phyloP scores from a whole-genome alignment of 2,329 filamentous ascomycete genomes.

The Hortaea werneckii region DNA sequence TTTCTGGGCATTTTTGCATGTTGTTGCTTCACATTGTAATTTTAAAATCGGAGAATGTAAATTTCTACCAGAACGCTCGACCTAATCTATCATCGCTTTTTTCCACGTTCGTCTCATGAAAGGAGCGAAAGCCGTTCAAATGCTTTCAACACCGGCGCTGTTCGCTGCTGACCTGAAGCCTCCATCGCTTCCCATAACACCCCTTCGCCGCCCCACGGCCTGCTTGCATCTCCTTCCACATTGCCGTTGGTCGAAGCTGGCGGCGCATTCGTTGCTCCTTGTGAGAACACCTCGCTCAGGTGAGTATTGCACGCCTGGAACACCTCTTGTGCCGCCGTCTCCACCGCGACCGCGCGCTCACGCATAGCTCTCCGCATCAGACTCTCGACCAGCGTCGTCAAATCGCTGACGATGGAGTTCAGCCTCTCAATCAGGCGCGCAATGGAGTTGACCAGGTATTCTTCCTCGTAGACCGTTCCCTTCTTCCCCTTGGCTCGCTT shows the following conservation, averaged over 20 bases:
- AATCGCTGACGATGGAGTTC: slow-evolving; percentile 61
- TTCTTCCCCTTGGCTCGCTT: slow-evolving; percentile 93
- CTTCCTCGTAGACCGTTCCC: slow-evolving; percentile 94
- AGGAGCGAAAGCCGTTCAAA: slow-evolving; percentile 29
- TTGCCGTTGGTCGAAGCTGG: not conserved
- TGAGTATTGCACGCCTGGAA: slow-evolving; percentile 57
- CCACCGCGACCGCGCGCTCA: slow-evolving; percentile 71
- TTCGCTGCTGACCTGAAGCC: slow-evolving; percentile 28
- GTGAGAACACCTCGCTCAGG: slow-evolving; percentile 57
- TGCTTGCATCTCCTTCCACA: slow-evolving; percentile 7
- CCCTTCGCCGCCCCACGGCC: slow-evolving; percentile 33
- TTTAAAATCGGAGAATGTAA: too few relatives aligned
- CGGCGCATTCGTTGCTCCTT: slow-evolving; percentile 4
- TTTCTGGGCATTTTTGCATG: too few relatives aligned
- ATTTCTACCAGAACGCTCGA: too few relatives aligned
- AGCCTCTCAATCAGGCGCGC: slow-evolving; percentile 73
- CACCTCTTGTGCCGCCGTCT: slow-evolving; percentile 64
- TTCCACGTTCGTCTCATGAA: not conserved
- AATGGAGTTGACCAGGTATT: slow-evolving; percentile 87
- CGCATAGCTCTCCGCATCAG: slow-evolving; percentile 74
- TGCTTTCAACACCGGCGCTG: slow-evolving; percentile 42
- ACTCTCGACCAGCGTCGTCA: slow-evolving; percentile 63
- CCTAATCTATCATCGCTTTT: too few relatives aligned
- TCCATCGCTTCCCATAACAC: slow-evolving; percentile 37
- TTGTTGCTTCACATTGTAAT: too few relatives aligned